Conservation (phyloP, 2,329 filamentous ascomycete species). For the Leptographium procerum region DNA sequence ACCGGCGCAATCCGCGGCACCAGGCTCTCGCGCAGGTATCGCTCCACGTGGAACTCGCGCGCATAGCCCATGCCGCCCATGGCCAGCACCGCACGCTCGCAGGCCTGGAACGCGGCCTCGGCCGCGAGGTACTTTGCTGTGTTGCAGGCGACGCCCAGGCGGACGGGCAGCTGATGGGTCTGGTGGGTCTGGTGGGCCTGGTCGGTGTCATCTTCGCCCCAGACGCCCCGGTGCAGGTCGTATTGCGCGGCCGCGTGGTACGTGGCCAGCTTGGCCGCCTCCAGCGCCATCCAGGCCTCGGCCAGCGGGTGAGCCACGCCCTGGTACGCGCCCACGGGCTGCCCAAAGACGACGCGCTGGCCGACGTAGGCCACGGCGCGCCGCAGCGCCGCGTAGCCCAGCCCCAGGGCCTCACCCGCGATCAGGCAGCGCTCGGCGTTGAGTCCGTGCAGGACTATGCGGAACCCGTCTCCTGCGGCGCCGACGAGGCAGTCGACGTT, state of each 20-base stretch:
- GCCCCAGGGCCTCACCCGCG: slow-evolving; percentile 66
- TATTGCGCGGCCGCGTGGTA: slow-evolving; percentile 56
- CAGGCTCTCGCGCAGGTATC: slow-evolving; percentile 53
- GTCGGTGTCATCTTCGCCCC: too few species aligned
- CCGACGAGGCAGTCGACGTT: slow-evolving; percentile 51
- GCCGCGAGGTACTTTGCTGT: slow-evolving; percentile 61
- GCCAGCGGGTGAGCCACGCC: slow-evolving; percentile 55
- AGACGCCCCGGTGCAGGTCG: slow-evolving; percentile 30
- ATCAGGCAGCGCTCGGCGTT: slow-evolving; percentile 67
- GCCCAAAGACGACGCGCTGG: slow-evolving; percentile 54
- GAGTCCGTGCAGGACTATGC: slow-evolving; percentile 68
- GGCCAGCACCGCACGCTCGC: slow-evolving; percentile 47
- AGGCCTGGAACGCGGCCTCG: slow-evolving; percentile 51
- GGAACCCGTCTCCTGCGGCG: slow-evolving; percentile 64
- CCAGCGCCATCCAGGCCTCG: slow-evolving; percentile 52
- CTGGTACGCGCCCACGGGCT: slow-evolving; percentile 56
- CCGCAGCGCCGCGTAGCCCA: slow-evolving; percentile 61
- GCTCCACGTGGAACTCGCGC: slow-evolving; percentile 52
- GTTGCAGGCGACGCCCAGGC: slow-evolving; percentile 55
- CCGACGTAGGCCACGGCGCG: slow-evolving; percentile 54
- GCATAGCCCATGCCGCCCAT: slow-evolving; percentile 57
- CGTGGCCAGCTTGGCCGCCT: slow-evolving; percentile 52
- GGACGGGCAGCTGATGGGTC: slow-evolving; percentile 22
- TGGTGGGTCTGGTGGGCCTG: too few species aligned
- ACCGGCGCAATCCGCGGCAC: slow-evolving; percentile 55